Conservation (phyloP, 2,329 filamentous ascomycete species). For the Cladophialophora bantiana region DNA sequence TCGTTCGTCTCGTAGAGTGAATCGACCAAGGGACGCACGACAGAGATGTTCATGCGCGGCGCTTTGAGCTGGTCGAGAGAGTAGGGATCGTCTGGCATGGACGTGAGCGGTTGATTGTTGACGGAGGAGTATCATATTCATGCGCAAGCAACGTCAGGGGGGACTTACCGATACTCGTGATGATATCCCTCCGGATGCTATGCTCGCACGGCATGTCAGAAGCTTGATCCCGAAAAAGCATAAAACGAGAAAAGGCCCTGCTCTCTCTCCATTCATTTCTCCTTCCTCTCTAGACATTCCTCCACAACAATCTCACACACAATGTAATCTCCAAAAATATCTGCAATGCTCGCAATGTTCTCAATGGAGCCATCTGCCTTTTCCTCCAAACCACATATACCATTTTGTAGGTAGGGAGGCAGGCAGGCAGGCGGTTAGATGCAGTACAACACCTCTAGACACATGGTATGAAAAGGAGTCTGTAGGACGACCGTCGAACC, state of each 20-base stretch:
- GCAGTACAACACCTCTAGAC: neutral
- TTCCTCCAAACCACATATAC: too few relatives aligned
- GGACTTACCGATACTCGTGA: constrained; percentile 41
- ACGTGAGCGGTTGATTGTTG: neutral
- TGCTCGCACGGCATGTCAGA: neutral
- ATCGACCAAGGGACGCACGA: constrained; percentile 82
- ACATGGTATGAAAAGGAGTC: neutral
- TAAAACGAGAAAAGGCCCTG: neutral
- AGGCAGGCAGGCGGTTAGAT: too few relatives aligned
- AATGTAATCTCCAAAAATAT: neutral
- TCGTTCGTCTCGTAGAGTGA: constrained; percentile 80
- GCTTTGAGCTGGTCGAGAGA: constrained; percentile 79
- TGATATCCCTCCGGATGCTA: constrained; percentile 43
- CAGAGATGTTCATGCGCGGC: constrained; percentile 79
- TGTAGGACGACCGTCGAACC: too few relatives aligned
- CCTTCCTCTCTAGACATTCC: constrained; percentile 21
- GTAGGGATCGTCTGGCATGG: constrained; percentile 63
- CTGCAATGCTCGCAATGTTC: too few relatives aligned
- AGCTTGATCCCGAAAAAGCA: neutral
- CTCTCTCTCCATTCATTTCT: neutral
- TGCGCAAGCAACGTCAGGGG: neutral
- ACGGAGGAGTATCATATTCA: neutral
- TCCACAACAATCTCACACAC: neutral
- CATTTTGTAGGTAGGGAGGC: too few relatives aligned
- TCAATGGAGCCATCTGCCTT: too few relatives aligned